A percentile compares a stretch with the other conserved stretches of the same genome.
These are phyloP conservation scores for Tillandsia fasciculata DNA, from an alignment of 176 grass and related monocot genomes.

Conservation along the genomic window DNA sequence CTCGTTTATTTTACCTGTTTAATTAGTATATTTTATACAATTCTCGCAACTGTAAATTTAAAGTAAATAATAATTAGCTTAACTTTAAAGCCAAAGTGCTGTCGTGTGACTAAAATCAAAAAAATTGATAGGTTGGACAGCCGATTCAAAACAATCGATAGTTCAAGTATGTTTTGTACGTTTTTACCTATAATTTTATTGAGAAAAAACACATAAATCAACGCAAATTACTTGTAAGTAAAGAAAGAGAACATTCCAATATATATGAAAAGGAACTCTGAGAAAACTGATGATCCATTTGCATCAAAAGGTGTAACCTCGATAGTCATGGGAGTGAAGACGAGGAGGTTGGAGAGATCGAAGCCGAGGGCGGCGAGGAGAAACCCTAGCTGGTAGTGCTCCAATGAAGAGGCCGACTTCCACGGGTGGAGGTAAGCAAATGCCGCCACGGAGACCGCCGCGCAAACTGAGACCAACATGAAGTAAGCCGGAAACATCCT, in stretches of 20 bases:
- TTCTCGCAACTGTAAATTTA: too few relatives aligned
- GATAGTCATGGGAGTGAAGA: constrained; percentile 95
- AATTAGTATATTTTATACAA: too few relatives aligned
- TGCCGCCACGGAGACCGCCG: constrained; percentile 58
- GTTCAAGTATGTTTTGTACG: too few relatives aligned
- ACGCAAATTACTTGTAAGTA: neutral
- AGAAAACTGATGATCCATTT: neutral
- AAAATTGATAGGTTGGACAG: too few relatives aligned
- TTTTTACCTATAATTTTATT: neutral
- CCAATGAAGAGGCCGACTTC: constrained; percentile 50
- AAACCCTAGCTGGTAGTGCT: constrained; percentile 87
- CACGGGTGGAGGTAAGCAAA: constrained; percentile 94
- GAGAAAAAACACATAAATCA: neutral
- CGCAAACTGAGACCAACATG: constrained; percentile 51
- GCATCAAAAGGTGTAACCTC: constrained; percentile 39
- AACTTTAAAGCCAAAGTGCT: too few relatives aligned
- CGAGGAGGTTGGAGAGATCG: constrained; percentile 78
- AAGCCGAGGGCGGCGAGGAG: constrained; percentile 68
- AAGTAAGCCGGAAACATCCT: constrained; percentile 99
- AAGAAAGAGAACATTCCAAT: neutral
- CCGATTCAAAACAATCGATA: too few relatives aligned
- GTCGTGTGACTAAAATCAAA: too few relatives aligned
- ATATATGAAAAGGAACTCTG: neutral
- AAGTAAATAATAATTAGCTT: too few relatives aligned
- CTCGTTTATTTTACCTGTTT: too few relatives aligned